Evolutionary conservation across 495 filamentous ascomycete species (phyloP), one percentile per base, ranked within the genome.

Genomic region (Wilcoxina mikolae): DNA sequence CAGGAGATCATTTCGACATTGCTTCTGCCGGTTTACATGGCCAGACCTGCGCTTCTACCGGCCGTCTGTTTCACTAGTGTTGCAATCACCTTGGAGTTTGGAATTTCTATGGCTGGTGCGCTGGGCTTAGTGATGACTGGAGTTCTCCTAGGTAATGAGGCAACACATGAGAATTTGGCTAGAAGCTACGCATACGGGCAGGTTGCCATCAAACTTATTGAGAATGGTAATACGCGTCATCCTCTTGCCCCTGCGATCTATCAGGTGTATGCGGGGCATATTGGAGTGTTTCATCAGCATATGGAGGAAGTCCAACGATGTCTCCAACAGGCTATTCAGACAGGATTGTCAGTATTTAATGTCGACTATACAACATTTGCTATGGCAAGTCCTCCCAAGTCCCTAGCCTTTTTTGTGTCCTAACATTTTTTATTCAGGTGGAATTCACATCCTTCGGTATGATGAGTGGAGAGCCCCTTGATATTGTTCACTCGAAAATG

Each of bases 311-410:
- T 65, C 9, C 54, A 62, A 35, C 53, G 57, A 38, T 66, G 50
- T 23, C 55, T 66, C 26, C 62, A 66, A 12, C 63, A 60, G 33
- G 63, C 62, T 20, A 59, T 65, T 9, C 64, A 41, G 26, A 47
- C 59, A 28, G 63, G 63, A 2, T 50, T 57, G n/a, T 60, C 62
- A 20, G 61, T 66, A 44, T 66, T 66, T n/a, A 65, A 66, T 45
- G 63, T 66, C 9, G 63, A 66, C 42, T 66, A 65, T 55, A 66
- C 63, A 11, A 54, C 60, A 33, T 66, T 66, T 46, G 63, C 63
- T 5, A 55, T 66, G 63, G 51, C 59, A 35, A 48, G 60, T 47
- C n/a, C n/a, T n/a, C n/a, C n/a, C n/a, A n/a, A n/a, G n/a, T n/a
- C n/a, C n/a, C 5, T 26, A 23, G 44, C 18, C 42, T 45, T 18